Percentiles rank a stretch among this genome's conserved stretches.
phyloP scores from a whole-genome alignment of 176 grass and related monocot species.

The Triticum monococcum region DNA sequence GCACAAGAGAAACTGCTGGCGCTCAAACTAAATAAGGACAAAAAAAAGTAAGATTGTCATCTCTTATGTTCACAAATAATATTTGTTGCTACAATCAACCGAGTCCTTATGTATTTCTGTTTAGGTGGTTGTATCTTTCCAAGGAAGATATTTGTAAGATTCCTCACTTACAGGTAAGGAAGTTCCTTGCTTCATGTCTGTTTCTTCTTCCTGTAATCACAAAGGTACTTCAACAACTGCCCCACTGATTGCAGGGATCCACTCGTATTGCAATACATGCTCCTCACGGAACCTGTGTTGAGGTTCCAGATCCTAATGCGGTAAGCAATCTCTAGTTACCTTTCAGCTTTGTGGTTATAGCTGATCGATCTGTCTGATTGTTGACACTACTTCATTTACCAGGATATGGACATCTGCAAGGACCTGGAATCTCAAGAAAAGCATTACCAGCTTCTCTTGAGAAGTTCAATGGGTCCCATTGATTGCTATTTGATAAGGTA shows the following conservation, averaged over 20 bases:
- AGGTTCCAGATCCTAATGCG: slow-evolving; percentile 83
- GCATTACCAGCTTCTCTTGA: slow-evolving; percentile 71
- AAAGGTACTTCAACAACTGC: slow-evolving; percentile 23
- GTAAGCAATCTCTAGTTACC: slow-evolving; percentile 38
- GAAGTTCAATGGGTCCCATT: slow-evolving; percentile 86
- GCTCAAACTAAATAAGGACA: slow-evolving; percentile 47
- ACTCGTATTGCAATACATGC: slow-evolving; percentile 79
- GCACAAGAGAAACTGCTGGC: slow-evolving; percentile 65
- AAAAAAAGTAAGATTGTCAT: slow-evolving; percentile 56
- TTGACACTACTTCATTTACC: slow-evolving; percentile 9
- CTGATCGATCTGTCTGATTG: slow-evolving; percentile 15
- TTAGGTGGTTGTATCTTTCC: slow-evolving; percentile 67
- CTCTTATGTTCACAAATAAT: slow-evolving; percentile 6
- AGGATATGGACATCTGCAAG: slow-evolving; percentile 57
- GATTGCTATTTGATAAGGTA: slow-evolving; percentile 86
- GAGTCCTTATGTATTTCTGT: slow-evolving; percentile 19
- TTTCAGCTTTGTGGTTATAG: neutral
- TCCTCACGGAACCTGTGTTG: slow-evolving; percentile 84
- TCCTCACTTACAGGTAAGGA: slow-evolving; percentile 69
- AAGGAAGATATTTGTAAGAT: slow-evolving; percentile 75
- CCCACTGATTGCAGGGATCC: slow-evolving; percentile 52
- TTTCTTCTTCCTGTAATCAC: slow-evolving; percentile 28
- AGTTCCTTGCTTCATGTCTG: neutral
- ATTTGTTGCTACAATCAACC: slow-evolving; percentile 13
- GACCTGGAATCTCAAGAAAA: slow-evolving; percentile 52